Evolutionary conservation across 2,329 filamentous ascomycete genomes (phyloP).

Genomic region (Sodiomyces alkalinus): DNA sequence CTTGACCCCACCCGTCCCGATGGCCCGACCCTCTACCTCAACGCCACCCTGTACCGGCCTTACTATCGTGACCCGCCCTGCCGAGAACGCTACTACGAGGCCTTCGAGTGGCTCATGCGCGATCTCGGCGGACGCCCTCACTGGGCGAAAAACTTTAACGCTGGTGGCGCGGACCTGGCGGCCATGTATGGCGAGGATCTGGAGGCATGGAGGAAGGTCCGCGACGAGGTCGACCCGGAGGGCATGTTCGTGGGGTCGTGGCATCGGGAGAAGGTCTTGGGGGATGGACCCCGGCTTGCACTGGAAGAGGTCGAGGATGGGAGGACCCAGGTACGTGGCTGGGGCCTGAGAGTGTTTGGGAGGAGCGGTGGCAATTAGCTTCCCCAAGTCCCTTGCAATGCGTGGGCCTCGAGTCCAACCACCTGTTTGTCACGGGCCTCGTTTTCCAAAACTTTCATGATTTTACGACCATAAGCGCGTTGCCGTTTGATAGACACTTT

Average conservation of each 20-base stretch:
- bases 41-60: conserved; percentile 77
- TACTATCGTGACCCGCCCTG: conserved; percentile 68
- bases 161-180: conserved; percentile 44
- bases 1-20: conserved; percentile 56
- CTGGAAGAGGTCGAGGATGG: conserved; percentile 20
- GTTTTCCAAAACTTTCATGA: no score
- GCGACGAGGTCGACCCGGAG: conserved; percentile 58
- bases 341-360: conserved; percentile 4
- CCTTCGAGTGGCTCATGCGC: conserved; percentile 82
- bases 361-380: no score
- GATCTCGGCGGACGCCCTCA: conserved; percentile 71
- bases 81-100: conserved; percentile 65
- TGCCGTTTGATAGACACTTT: no score
- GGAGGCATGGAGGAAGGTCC: conserved; percentile 49
- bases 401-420: no score
- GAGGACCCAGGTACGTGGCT: conserved; percentile 1
- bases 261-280: conserved; percentile 58
- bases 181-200: conserved; percentile 56
- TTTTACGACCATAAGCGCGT: no score
- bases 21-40: conserved; percentile 71
- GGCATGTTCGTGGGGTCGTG: conserved; percentile 86
- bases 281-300: conserved; percentile 16
- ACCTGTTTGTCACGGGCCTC: no score
- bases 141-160: conserved; percentile 84
- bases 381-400: no score